These are phyloP conservation scores for Trichoderma parareesei DNA, from an alignment of 495 filamentous ascomycete species.

Conservation along the genomic window DNA sequence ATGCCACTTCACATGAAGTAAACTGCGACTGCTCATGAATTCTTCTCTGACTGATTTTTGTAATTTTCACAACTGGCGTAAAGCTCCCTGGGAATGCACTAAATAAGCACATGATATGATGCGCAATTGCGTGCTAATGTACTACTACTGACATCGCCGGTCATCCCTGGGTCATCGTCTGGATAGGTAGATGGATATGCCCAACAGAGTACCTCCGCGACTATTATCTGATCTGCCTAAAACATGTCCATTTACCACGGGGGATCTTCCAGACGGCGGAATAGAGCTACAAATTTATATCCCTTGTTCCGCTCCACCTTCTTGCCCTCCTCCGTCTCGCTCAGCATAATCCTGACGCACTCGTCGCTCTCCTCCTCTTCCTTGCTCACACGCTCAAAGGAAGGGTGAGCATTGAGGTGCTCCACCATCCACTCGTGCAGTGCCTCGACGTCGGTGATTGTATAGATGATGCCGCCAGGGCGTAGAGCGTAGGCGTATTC, in stretches of 20 bases:
- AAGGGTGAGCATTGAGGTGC: constrained; percentile 66
- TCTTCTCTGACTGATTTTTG: neutral
- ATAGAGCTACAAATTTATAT: constrained; percentile 79
- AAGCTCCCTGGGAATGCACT: neutral
- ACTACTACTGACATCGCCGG: neutral
- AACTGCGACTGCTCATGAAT: neutral
- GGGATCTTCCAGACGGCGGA: constrained; percentile 71
- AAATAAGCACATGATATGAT: neutral
- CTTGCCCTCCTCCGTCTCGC: constrained; percentile 92
- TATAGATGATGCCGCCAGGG: constrained; percentile 82
- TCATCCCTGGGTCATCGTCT: neutral
- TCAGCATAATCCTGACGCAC: constrained; percentile 73
- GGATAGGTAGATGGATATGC: neutral
- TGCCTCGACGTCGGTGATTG: constrained; percentile 95
- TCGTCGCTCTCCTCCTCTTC: constrained; percentile 63
- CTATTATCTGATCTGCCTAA: neutral
- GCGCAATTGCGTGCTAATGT: too few species aligned
- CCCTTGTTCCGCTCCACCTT: constrained; percentile 90
- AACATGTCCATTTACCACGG: constrained; percentile 41
- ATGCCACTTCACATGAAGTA: neutral
- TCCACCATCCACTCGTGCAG: constrained; percentile 85
- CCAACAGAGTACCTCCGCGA: neutral
- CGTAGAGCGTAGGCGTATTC: constrained; percentile 87
- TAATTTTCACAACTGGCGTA: neutral
- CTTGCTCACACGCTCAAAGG: constrained; percentile 56